Base-by-base conservation (phyloP, 768 basidiomycete genomes). In the Mycena metata region DNA sequence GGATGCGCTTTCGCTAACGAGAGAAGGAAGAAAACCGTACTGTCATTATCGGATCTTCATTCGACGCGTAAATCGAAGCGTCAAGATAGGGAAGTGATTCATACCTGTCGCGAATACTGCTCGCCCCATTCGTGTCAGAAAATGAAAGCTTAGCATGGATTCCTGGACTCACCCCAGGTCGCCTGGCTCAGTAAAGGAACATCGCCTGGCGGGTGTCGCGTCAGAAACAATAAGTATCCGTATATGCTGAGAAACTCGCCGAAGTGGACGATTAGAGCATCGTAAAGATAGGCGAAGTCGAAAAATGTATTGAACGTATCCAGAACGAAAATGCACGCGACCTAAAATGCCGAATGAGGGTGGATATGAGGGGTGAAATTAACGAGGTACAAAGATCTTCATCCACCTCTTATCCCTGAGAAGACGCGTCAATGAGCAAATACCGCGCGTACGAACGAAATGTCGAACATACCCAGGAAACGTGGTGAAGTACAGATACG, bases 241-340 rank as follows among this genome's bases (percentile, higher is more conserved):
- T n/a, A n/a, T 41, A 41, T 15, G 3, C 12, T 19, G n/a, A 43
- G 24, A 1, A 35, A n/a, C 2, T 33, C 30, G 16, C 83, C 82
- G 39, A 80, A 83, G 59, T 77, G 73, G 23, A 72, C 70, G 21
- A 83, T 76, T 16, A 83, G 76, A 16, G 78, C 76, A 13, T 79
- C 72, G 49, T 82, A 84, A 21, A 83, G 64, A 63, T 80, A 77
- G 5, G 74, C 76, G 42, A 79, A 72, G 51, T 81, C 80, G 59
- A 81, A 82, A 19, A 55, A 68, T 23, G 78, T 76, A 61, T 82
- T 83, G n/a, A 82, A 62, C 11, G 80, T 82, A 69, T 84, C 83
- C 62, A 80, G 79, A 12, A 79, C 23, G 59, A 84, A 75, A 23
- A 71, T 52, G 17, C 21, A 43, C n/a, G 36, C 50, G 24, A 71